These are phyloP conservation scores for Termitomyces sp. DNA, from an alignment of 768 basidiomycete species.

Conservation along the genomic window DNA sequence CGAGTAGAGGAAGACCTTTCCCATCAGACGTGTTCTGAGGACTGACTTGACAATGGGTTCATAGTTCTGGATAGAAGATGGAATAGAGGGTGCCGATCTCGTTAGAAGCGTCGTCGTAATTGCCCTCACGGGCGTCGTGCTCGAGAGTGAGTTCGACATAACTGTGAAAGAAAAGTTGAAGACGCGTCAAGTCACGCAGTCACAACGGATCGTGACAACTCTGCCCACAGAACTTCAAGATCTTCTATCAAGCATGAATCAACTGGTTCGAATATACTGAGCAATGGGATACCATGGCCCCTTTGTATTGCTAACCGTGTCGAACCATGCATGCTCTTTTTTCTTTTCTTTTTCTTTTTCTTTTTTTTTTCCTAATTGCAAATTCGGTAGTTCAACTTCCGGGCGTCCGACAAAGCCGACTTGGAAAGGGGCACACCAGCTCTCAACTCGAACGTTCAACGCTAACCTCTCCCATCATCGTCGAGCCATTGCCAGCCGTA, in stretches of 20 bases:
- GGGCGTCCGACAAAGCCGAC: too few species aligned
- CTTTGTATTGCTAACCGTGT: too few species aligned
- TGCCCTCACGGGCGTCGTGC: conserved; percentile 45
- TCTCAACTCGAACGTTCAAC: not conserved
- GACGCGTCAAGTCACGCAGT: conserved; percentile 12
- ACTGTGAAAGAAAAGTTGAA: conserved; percentile 5
- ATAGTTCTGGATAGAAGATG: conserved; percentile 56
- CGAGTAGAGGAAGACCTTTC: conserved; percentile 53
- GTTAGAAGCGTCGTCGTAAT: conserved; percentile 43
- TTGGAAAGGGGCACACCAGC: too few species aligned
- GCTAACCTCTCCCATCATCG: not conserved
- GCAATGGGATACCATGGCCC: too few species aligned
- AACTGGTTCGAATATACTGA: too few species aligned
- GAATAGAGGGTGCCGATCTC: conserved; percentile 55
- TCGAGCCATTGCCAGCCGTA: not conserved
- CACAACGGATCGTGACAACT: not conserved
- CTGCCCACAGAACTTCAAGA: too few species aligned
- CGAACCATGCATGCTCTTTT: too few species aligned
- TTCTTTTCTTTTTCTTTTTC: too few species aligned
- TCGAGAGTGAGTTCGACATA: conserved; percentile 23
- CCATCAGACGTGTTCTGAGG: conserved; percentile 58
- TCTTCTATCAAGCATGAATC: too few species aligned
- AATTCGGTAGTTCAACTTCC: too few species aligned
- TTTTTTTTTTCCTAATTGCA: too few species aligned
- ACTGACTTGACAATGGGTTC: conserved; percentile 66